Percentiles rank a stretch among this genome's conserved stretches.
Evolutionary conservation across 2,329 filamentous ascomycete genomes (phyloP).

Genomic region (Arthrobotrys pseudoclavata): DNA sequence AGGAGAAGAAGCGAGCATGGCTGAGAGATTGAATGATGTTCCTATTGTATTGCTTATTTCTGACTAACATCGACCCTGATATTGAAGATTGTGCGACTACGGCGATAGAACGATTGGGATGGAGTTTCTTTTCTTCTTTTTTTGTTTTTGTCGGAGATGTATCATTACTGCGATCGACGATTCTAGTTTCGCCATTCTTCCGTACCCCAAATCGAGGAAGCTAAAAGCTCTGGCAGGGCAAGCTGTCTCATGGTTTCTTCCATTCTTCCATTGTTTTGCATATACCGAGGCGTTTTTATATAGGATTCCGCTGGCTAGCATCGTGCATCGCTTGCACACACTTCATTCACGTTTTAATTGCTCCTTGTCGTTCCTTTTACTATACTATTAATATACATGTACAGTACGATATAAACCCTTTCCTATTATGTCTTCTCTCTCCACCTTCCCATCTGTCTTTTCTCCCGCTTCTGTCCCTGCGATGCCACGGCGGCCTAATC

Average conservation of each 20-base stretch:
- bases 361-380: conserved; percentile 4
- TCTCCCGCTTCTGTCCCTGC: neutral
- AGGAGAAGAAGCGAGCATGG: conserved; percentile 94
- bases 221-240: neutral
- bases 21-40: conserved; percentile 76
- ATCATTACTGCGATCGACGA: conserved; percentile 7
- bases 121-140: conserved; percentile 11
- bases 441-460: conserved; percentile 12
- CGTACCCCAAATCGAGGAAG: neutral
- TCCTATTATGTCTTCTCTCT: conserved; percentile 19
- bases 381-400: conserved; percentile 3
- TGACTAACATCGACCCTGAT: neutral
- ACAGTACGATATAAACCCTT: conserved; percentile 19
- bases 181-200: neutral
- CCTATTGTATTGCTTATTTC: neutral
- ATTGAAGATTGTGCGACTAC: neutral
- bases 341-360: conserved; percentile 7
- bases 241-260: neutral
- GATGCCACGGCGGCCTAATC: neutral
- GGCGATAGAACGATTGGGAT: conserved; percentile 4
- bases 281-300: conserved; percentile 26
- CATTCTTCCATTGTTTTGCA: conserved; percentile 8
- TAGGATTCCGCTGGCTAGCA: conserved; percentile 21
- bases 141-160: conserved; percentile 6
- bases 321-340: conserved; percentile 31